Conservation (phyloP, 352 stramenopile genomes). For the Globisporangium rhizosaccharum region DNA sequence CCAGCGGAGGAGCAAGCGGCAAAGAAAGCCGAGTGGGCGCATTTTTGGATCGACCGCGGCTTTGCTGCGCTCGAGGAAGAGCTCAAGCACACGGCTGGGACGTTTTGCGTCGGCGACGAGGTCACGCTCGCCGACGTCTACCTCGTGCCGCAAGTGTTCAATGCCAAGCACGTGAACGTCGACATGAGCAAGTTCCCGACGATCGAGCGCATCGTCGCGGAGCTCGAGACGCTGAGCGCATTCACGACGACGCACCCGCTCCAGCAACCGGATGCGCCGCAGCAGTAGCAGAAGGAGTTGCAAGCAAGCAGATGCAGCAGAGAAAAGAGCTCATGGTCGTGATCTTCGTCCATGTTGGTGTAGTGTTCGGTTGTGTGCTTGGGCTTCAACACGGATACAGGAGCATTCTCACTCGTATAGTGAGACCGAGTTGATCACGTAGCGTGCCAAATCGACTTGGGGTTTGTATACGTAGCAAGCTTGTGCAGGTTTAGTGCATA, state of each 20-base stretch:
- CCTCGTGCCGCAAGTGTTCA: conserved; percentile 93
- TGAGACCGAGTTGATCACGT: too few species aligned
- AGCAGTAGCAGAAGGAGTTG: conserved; percentile 3
- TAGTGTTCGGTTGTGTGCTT: too few species aligned
- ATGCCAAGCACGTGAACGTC: conserved; percentile 82
- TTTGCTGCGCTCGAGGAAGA: conserved; percentile 77
- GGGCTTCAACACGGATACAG: neutral
- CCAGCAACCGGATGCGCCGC: conserved; percentile 63
- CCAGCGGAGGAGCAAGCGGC: conserved; percentile 42
- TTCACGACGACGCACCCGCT: conserved; percentile 82
- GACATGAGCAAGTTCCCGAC: conserved; percentile 85
- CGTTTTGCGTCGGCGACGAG: conserved; percentile 68
- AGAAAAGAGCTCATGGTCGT: too few species aligned
- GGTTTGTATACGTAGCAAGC: too few species aligned
- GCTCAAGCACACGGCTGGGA: conserved; percentile 41
- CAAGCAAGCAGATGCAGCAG: neutral
- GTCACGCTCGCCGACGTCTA: conserved; percentile 88
- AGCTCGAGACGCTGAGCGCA: conserved; percentile 59
- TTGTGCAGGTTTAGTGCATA: neutral
- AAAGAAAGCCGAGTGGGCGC: conserved; percentile 47
- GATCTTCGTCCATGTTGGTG: too few species aligned
- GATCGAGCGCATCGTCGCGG: conserved; percentile 68
- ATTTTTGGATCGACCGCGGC: conserved; percentile 77
- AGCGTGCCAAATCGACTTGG: too few species aligned
- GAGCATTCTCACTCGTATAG: too few species aligned